Evolutionary conservation across 208 protist species (phyloP).

Genomic region (Acanthamoeba lenticulata): DNA sequence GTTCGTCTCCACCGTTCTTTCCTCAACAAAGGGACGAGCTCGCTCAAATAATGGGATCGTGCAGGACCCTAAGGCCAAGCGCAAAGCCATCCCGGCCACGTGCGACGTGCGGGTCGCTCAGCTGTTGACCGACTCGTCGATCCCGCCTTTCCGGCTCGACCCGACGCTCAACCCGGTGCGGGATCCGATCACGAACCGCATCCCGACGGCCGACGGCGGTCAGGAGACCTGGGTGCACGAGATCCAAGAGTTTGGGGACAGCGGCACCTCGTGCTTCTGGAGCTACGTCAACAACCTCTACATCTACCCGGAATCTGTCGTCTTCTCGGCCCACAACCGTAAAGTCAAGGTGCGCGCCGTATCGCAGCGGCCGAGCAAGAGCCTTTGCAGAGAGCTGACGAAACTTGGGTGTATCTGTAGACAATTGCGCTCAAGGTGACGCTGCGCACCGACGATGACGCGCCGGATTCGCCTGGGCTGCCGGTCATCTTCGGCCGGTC

Average conservation of each 20-base stretch:
- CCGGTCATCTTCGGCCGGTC: slow-evolving; percentile 20
- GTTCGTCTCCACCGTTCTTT: background rate
- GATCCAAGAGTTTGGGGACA: slow-evolving; percentile 18
- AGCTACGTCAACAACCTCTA: slow-evolving; percentile 71
- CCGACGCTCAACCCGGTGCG: slow-evolving; percentile 37
- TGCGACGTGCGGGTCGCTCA: slow-evolving; percentile 33
- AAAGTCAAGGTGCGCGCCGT: slow-evolving; percentile 50
- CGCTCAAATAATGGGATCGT: background rate
- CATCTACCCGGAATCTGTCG: slow-evolving; percentile 62
- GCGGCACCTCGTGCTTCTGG: slow-evolving; percentile 4
- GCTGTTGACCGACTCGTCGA: background rate
- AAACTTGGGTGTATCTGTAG: background rate
- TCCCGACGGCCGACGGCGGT: background rate
- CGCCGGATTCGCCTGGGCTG: background rate
- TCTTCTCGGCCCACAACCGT: slow-evolving; percentile 51
- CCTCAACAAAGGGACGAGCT: background rate
- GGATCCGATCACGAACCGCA: background rate
- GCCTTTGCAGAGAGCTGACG: background rate
- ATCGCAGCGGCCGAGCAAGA: background rate
- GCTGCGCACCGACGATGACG: slow-evolving; percentile 1
- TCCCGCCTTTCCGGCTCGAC: slow-evolving; percentile 13
- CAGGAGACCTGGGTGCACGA: slow-evolving; percentile 56
- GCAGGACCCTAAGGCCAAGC: slow-evolving; percentile 62
- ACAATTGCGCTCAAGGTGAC: slow-evolving; percentile 50
- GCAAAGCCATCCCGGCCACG: slow-evolving; percentile 17